phyloP scores from a whole-genome alignment of 306 rosid genomes.

The Prosopis cineraria region DNA sequence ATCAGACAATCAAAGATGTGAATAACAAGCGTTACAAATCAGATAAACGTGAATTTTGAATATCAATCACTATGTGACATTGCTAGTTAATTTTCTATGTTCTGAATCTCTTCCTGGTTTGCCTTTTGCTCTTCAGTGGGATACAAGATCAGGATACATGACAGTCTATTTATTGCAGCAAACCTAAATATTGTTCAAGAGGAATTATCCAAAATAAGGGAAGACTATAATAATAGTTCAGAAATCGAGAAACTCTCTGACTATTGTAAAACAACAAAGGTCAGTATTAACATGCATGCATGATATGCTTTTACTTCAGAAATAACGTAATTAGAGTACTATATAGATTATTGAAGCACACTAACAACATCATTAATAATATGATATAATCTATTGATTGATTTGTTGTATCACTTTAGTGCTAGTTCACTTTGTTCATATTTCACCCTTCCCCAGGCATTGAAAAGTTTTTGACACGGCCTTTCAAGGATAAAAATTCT shows the following conservation, averaged over 20 bases:
- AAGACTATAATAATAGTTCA: conserved; percentile 40
- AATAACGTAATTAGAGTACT: neutral
- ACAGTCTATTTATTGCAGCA: conserved; percentile 45
- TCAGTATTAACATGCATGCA: conserved; percentile 42
- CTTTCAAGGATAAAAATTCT: too few species aligned
- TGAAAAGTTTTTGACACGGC: too few species aligned
- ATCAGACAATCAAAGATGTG: neutral
- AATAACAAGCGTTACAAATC: neutral
- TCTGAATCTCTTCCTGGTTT: neutral
- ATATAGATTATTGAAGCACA: neutral
- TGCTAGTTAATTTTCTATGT: conserved; percentile 15
- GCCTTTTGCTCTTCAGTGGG: conserved; percentile 54
- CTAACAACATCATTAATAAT: too few species aligned
- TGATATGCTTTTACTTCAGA: neutral
- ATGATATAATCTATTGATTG: too few species aligned
- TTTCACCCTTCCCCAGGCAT: too few species aligned
- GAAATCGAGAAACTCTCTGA: conserved; percentile 37
- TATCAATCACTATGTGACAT: neutral
- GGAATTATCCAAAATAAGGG: conserved; percentile 39
- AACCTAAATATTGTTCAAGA: conserved; percentile 48
- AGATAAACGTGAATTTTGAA: neutral
- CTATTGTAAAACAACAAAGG: conserved; percentile 48
- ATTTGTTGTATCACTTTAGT: too few species aligned
- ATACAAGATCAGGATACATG: conserved; percentile 55
- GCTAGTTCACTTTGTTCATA: too few species aligned